These are phyloP conservation scores for Amanita pallidorosea DNA, from an alignment of 768 basidiomycete species.

Conservation along the genomic window DNA sequence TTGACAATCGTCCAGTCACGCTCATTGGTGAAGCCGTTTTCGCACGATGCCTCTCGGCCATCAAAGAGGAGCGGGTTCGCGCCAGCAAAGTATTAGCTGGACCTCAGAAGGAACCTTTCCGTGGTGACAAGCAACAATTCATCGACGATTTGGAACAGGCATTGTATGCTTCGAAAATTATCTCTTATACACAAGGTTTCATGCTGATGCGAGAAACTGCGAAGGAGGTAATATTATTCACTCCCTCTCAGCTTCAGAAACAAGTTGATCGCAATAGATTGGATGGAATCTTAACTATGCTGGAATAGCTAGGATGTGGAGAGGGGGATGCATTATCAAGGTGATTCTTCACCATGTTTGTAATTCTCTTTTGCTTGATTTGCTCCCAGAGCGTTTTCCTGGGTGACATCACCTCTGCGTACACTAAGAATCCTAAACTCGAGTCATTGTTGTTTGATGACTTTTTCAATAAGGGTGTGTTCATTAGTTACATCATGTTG, in stretches of 20 bases:
- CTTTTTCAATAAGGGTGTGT: constrained; percentile 89
- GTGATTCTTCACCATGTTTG: constrained; percentile 19
- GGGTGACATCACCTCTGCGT: constrained; percentile 85
- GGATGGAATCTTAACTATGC: constrained; percentile 94
- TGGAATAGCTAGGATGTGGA: constrained; percentile 99
- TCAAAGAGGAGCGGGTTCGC: constrained; percentile 92
- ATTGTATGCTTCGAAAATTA: constrained; percentile 98
- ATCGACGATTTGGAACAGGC: constrained; percentile 99
- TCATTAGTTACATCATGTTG: not conserved
- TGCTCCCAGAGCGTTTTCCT: constrained; percentile 73
- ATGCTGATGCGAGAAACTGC: constrained; percentile 99
- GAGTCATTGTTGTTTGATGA: constrained; percentile 93
- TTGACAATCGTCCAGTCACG: constrained; percentile 52
- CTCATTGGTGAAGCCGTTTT: constrained; percentile 99
- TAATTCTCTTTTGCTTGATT: not conserved
- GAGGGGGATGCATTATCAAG: constrained; percentile 99
- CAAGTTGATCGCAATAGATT: constrained; percentile 29
- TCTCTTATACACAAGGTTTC: constrained; percentile 99
- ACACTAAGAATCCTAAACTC: constrained; percentile 70
- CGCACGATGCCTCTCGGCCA: constrained; percentile 92
- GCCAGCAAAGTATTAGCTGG: constrained; percentile 88
- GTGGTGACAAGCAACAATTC: constrained; percentile 96
- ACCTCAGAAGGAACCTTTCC: constrained; percentile 88
- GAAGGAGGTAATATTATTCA: constrained; percentile 52
- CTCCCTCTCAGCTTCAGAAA: not conserved